Evolutionary conservation across 1,284 basidiomycete genomes (phyloP).

Genomic region (Ceratobasidium sp.): DNA sequence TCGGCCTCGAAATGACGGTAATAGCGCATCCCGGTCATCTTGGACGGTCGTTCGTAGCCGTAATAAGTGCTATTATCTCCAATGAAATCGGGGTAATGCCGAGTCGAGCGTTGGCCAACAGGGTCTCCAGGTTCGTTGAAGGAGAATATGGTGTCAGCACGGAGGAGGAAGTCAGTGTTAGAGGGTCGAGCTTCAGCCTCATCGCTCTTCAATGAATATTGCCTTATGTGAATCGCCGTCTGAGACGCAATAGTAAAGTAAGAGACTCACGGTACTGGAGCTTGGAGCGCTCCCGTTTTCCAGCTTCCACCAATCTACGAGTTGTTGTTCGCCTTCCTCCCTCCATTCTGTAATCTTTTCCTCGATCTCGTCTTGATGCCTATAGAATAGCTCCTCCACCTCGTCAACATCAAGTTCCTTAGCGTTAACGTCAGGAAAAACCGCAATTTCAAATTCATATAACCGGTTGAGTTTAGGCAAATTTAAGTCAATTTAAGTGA

Average conservation of each 20-base stretch:
- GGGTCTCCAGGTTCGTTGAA: neutral
- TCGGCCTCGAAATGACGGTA: constrained; percentile 9
- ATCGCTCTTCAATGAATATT: too few species aligned
- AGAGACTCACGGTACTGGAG: neutral
- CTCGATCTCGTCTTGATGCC: too few species aligned
- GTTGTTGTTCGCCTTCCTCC: constrained; percentile 2
- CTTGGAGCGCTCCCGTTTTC: neutral
- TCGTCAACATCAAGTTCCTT: neutral
- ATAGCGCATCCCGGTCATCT: neutral
- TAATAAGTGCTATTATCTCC: neutral
- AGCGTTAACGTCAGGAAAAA: neutral
- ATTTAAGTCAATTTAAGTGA: neutral
- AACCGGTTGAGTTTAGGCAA: neutral
- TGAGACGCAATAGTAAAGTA: too few species aligned
- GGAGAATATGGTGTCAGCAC: constrained; percentile 14
- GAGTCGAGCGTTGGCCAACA: neutral
- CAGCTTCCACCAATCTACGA: neutral
- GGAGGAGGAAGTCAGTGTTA: neutral
- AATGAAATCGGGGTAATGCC: neutral
- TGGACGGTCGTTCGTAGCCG: neutral
- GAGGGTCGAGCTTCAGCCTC: neutral
- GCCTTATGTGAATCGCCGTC: too few species aligned
- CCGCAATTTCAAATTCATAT: neutral
- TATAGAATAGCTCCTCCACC: too few species aligned
- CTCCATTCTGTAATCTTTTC: neutral